phyloP scores from a whole-genome alignment of 257 asterid genomes.

The Cruciata laevipes region DNA sequence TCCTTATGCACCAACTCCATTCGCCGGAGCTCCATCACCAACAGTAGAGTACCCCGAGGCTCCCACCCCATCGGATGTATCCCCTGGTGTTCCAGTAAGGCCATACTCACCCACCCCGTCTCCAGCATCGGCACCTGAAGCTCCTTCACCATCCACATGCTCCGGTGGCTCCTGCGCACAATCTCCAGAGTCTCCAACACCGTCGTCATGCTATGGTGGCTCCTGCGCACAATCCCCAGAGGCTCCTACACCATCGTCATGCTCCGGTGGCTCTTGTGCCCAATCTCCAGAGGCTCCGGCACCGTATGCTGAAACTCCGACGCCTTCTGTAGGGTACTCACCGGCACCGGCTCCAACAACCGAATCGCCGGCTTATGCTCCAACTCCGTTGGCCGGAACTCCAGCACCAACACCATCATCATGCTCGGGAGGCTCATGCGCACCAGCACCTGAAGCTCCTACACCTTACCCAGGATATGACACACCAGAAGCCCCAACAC shows the following conservation, averaged over 20 bases:
- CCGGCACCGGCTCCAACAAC: background rate
- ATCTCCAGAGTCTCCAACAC: background rate
- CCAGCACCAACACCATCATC: no score
- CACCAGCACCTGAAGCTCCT: no score
- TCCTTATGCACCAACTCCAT: background rate
- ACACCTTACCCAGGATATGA: background rate
- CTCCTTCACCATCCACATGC: no score
- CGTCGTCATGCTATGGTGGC: background rate
- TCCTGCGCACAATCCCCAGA: no score
- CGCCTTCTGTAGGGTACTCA: no score
- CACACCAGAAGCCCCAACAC: no score
- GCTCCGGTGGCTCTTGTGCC: no score
- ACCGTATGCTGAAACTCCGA: background rate
- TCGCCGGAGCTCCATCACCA: background rate
- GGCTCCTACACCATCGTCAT: no score
- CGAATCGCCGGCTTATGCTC: background rate
- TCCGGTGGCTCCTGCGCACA: no score
- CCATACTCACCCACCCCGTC: background rate
- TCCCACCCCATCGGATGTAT: background rate
- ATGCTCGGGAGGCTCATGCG: no score
- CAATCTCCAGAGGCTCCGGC: background rate
- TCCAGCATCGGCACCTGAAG: background rate
- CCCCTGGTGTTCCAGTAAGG: background rate
- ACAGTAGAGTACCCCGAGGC: background rate
- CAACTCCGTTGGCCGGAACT: background rate